These are phyloP conservation scores for Podospora conica DNA, from an alignment of 495 filamentous ascomycete species.

Conservation along the genomic window DNA sequence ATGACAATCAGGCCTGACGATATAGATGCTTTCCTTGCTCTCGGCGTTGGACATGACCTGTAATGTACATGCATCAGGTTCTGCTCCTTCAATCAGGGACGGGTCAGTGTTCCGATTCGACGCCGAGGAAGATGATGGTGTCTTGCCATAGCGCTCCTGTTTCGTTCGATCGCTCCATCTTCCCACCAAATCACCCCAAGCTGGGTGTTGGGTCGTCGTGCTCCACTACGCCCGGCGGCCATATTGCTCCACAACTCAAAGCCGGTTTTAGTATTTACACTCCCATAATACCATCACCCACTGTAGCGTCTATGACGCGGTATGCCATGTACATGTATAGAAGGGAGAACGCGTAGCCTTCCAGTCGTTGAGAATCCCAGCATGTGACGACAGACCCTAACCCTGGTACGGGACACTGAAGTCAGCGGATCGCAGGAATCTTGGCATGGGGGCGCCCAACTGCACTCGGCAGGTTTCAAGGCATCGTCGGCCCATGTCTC, in stretches of 20 bases:
- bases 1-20: too few species aligned
- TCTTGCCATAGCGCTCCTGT: too few species aligned
- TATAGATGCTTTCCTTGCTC: neutral
- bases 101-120: too few species aligned
- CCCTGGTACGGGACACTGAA: neutral
- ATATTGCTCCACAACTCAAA: neutral
- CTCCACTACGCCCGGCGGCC: too few species aligned
- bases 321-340: neutral
- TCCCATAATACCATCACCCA: slow-evolving; percentile 1
- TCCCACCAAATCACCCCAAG: too few species aligned
- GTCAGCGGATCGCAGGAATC: neutral
- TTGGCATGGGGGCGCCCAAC: neutral
- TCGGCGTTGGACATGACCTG: neutral
- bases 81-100: neutral
- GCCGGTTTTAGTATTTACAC: neutral
- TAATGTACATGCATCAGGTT: neutral
- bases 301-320: too few species aligned
- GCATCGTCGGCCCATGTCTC: neutral
- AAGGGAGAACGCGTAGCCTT: neutral
- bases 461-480: neutral
- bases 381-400: neutral
- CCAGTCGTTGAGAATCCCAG: too few species aligned
- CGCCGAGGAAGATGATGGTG: too few species aligned
- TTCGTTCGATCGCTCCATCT: too few species aligned
- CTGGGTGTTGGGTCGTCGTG: too few species aligned